Percentiles rank a stretch among this genome's conserved stretches.
Evolutionary conservation across 2,329 filamentous ascomycete genomes (phyloP).

Genomic region (Microsporum ferrugineum): DNA sequence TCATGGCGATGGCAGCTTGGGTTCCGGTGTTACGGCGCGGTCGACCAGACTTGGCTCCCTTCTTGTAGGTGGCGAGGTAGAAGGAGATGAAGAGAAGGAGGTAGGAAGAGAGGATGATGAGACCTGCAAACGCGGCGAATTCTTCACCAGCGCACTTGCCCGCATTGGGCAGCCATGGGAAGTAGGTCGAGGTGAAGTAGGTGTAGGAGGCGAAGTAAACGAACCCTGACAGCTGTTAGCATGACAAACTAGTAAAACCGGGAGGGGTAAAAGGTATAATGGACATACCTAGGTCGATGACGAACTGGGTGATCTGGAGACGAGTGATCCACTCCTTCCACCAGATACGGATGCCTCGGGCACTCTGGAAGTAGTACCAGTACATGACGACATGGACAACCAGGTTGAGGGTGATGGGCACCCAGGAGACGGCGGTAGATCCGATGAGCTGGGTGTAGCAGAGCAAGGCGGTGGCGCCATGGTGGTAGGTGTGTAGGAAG

Average conservation of each 20-base stretch:
- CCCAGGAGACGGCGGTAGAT: constrained; percentile 79
- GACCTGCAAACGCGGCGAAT: constrained; percentile 78
- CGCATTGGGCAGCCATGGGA: constrained; percentile 60
- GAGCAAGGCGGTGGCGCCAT: constrained; percentile 80
- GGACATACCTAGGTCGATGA: constrained; percentile 74
- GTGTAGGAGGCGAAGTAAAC: constrained; percentile 93
- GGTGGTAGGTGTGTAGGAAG: constrained; percentile 95
- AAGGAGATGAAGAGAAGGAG: constrained; percentile 90
- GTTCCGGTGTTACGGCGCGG: constrained; percentile 54
- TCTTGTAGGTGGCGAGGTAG: constrained; percentile 81
- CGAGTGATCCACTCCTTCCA: constrained; percentile 98
- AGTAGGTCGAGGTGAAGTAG: constrained; percentile 84
- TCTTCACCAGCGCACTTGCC: constrained; percentile 82
- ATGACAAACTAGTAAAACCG: neutral
- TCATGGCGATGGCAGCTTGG: constrained; percentile 76
- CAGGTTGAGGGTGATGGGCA: constrained; percentile 76
- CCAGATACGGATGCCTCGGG: constrained; percentile 81
- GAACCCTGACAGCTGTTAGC: constrained; percentile 49
- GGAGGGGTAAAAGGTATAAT: neutral
- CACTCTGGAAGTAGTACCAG: constrained; percentile 98
- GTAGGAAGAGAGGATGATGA: constrained; percentile 78
- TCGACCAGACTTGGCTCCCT: constrained; percentile 35
- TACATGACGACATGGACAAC: constrained; percentile 93
- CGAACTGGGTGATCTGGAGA: constrained; percentile 85
- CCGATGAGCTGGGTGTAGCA: constrained; percentile 90